phyloP scores from a whole-genome alignment of 768 basidiomycete species.

The Rhodotorula toruloides region DNA sequence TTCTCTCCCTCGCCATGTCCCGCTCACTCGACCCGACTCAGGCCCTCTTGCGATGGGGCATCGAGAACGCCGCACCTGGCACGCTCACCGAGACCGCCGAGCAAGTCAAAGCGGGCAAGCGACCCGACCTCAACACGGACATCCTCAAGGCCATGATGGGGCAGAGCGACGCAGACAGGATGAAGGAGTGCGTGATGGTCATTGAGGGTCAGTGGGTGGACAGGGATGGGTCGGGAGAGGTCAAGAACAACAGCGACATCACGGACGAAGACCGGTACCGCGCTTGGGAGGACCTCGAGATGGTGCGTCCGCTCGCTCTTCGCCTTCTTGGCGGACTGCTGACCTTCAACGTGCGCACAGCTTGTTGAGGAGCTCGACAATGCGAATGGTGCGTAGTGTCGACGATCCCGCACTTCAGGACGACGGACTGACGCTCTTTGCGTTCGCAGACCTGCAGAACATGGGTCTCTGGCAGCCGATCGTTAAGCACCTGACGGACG shows the following conservation, averaged over 20 bases:
- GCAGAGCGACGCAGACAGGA: slow-evolving; percentile 70
- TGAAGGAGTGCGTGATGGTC: slow-evolving; percentile 55
- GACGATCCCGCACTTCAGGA: too few species aligned
- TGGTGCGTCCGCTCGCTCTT: slow-evolving; percentile 55
- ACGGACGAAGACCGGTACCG: slow-evolving; percentile 58
- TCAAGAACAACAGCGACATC: slow-evolving; percentile 54
- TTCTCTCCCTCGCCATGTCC: background rate
- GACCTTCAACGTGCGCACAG: slow-evolving; percentile 48
- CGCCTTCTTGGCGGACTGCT: background rate
- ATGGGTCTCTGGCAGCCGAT: slow-evolving; percentile 74
- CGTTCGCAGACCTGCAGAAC: slow-evolving; percentile 61
- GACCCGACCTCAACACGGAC: slow-evolving; percentile 63
- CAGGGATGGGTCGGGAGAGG: slow-evolving; percentile 49
- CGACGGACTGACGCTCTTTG: background rate
- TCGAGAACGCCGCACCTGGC: slow-evolving; percentile 57
- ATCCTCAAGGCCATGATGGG: slow-evolving; percentile 81
- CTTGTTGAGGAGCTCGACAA: slow-evolving; percentile 85
- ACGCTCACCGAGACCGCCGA: slow-evolving; percentile 44
- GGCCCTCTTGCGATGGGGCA: slow-evolving; percentile 72
- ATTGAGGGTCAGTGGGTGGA: slow-evolving; percentile 31
- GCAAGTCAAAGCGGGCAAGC: slow-evolving; percentile 46
- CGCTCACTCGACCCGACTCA: slow-evolving; percentile 54
- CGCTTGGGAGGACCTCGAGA: slow-evolving; percentile 67
- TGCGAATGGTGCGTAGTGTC: slow-evolving; percentile 61
- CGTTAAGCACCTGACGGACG: slow-evolving; percentile 58